Evolutionary conservation across 2,329 filamentous ascomycete genomes (phyloP).

Genomic region (Fusarium papillatum): DNA sequence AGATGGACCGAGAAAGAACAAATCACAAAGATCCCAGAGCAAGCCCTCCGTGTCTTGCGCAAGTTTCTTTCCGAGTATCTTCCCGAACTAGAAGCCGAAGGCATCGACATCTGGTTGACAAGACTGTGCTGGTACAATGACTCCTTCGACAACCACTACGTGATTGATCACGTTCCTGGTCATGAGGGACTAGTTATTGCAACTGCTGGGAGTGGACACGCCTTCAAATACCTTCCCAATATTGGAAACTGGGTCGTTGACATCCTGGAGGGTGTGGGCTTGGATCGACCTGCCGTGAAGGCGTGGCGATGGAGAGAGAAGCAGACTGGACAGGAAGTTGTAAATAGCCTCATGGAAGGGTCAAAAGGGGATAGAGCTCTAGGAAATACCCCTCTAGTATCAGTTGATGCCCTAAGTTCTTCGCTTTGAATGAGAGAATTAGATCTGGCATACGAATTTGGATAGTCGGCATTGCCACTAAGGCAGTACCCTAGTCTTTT

Average conservation of each 20-base stretch:
- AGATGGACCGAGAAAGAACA: constrained; percentile 47
- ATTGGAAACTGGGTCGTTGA: constrained; percentile 68
- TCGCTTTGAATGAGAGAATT: too few relatives aligned
- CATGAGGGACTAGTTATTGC: constrained; percentile 71
- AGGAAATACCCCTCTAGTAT: neutral
- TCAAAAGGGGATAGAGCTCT: constrained; percentile 1
- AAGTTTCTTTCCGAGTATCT: constrained; percentile 55
- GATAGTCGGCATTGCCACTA: too few relatives aligned
- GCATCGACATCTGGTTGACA: constrained; percentile 52
- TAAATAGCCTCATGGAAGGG: constrained; percentile 24
- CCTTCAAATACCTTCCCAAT: constrained; percentile 72
- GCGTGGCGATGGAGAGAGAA: constrained; percentile 21
- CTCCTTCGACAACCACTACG: constrained; percentile 50
- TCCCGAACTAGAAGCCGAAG: constrained; percentile 54
- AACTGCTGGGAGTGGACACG: constrained; percentile 73
- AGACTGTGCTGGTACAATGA: constrained; percentile 50
- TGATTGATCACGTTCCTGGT: constrained; percentile 57
- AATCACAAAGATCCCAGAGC: constrained; percentile 42
- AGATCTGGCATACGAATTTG: too few relatives aligned
- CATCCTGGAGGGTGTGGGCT: constrained; percentile 33
- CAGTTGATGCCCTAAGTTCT: neutral
- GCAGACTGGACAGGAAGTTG: neutral
- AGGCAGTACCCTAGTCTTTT: too few relatives aligned
- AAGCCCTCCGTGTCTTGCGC: constrained; percentile 45
- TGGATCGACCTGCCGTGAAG: constrained; percentile 15